Base-by-base conservation (phyloP, 352 stramenopile genomes). In the Pythium inflatum region DNA sequence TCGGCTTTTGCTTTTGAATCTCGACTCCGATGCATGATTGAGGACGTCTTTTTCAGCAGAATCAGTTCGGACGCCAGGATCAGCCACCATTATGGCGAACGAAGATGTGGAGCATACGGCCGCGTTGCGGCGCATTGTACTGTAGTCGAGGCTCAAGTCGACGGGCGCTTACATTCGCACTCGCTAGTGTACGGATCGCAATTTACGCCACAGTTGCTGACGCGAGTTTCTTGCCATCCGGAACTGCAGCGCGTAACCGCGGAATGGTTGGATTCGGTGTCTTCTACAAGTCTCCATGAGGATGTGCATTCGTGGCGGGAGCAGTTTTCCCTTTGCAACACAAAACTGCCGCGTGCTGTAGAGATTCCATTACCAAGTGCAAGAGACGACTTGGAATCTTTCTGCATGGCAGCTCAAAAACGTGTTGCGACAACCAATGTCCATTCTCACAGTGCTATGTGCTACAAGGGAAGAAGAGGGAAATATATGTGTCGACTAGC, bases 121-220 rank as follows among this genome's bases (percentile, higher is more conserved):
- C 20, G 13, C 0, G 24, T 75, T 33, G 72, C 63, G 2, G 72
- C 41, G 1, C 54, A 66, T 59, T 65, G 18, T 48, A 50, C 25
- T 3, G 59, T 75, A 0, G 50, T 75, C 6, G 68, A 78, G 14
- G 41, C 68, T n/a, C 67, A 75, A 50, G 28, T 48, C 9, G 58
- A 74, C 56, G 62, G 66, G 4, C 20, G 71, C 13, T 40, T 74
- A 7, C 71, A 74, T 41, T 48, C 59, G 13, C 71, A 78, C 41
- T 61, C 64, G 6, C 30, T 55, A 14, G 0, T 54, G 0, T 75
- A 78, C 59, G 59, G 46, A 24, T 71, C 59, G 0, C 22, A 38
- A 11, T 63, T 56, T 14, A 66, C 9, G 0, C 68, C 63, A 24
- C 16, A 41, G 6, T 8, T 76, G 3, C 22, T 79, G 16, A 55